A percentile compares a stretch with the other conserved stretches of the same genome.
Conservation (phyloP, 2,329 filamentous ascomycete species). For the Apiospora hydei region DNA sequence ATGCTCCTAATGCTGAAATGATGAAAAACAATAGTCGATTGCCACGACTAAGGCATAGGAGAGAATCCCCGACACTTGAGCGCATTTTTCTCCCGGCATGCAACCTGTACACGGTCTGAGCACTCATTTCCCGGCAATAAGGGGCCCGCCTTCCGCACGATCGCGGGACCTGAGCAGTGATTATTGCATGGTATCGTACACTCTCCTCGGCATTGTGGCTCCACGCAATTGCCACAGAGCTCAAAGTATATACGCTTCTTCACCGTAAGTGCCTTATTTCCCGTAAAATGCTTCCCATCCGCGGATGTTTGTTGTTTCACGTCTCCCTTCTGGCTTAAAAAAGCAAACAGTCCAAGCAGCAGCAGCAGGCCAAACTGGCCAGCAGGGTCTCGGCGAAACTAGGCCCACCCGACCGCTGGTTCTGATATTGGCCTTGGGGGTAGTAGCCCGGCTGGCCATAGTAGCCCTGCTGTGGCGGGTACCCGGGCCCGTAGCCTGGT, state of each 20-base stretch:
- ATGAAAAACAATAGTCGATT: background rate
- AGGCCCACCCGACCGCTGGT: constrained; percentile 35
- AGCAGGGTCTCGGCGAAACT: constrained; percentile 52
- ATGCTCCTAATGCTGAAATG: background rate
- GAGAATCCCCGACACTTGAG: background rate
- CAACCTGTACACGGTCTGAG: background rate
- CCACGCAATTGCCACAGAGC: background rate
- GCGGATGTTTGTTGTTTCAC: background rate
- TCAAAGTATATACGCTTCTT: background rate
- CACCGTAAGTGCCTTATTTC: too few species aligned
- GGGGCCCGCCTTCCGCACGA: background rate
- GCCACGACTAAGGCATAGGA: background rate
- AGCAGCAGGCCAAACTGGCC: constrained; percentile 63
- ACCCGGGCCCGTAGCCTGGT: constrained; percentile 42
- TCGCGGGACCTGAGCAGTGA: background rate
- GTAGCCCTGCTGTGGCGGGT: constrained; percentile 34
- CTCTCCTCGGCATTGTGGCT: background rate
- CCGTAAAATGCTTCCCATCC: too few species aligned
- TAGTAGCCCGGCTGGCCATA: constrained; percentile 36
- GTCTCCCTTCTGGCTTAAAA: constrained; percentile 50
- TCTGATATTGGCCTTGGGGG: constrained; percentile 37
- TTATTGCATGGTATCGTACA: background rate
- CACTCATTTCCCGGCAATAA: background rate
- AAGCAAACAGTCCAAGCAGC: constrained; percentile 61
- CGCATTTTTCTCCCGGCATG: background rate